Base-by-base conservation (phyloP, 805 yeast genomes). In the Metschnikowia arizonensis region DNA sequence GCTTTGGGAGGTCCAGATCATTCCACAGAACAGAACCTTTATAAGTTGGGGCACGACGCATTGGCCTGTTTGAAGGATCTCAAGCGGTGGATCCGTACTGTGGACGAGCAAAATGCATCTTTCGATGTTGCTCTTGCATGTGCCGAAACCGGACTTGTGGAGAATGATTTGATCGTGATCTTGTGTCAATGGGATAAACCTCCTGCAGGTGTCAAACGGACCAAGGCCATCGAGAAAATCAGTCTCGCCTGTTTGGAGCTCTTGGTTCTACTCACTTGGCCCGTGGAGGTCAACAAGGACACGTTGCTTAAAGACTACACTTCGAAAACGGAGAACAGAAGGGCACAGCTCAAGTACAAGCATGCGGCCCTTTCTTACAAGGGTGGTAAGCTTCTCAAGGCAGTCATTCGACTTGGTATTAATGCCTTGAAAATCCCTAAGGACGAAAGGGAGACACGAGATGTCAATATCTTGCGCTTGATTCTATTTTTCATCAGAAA, bases 1-100 rank as follows among this genome's bases (percentile, higher is more conserved):
- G 96, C 98, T 0, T 73, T 91, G 2, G 99, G 99, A 44, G 98
- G 97, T 1, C 77, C 83, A 0, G 97, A 90, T 63, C 78, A 83
- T 39, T 65, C 83, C 1, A 69, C 83, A 0, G 61, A 64, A 1
- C 74, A 76, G 3, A 72, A 76, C 0, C 80, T 81, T 0, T 93
- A 93, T 58, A 79, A 78, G 48, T 73, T 90, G 2, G 98, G 98
- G 9, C 88, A 84, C 48, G 97, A 91, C 58, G 95, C 95, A 2
- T 62, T 79, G 45, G 89, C 89, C 0, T 88, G 97, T 64, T 65
- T 93, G 26, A 83, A 85, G 54, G 99, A 93, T 64, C 64, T 93
- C 50, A 88, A 88, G 60, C 74, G 85, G 54, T 91, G 98, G 97
- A 76, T 93, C 44, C 81, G 80, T 53, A 73, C 84, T 1, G 90